phyloP scores from a whole-genome alignment of 1,284 basidiomycete genomes.

The Boletus semigastroideus region DNA sequence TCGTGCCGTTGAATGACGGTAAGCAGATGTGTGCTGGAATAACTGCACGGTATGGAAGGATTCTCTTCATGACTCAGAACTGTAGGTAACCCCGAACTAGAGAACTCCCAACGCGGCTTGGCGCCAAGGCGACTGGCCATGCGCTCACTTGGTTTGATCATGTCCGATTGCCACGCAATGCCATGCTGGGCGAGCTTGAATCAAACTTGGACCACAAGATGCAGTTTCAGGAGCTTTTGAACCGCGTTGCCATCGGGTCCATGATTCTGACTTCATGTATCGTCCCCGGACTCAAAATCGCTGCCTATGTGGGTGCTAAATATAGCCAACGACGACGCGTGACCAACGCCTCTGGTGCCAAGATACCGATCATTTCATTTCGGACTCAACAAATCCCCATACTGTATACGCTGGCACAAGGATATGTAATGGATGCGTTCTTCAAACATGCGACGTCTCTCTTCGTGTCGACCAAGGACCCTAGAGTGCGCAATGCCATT shows the following conservation, averaged over 20 bases:
- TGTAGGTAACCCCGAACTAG: neutral
- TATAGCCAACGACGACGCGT: neutral
- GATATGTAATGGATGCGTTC: neutral
- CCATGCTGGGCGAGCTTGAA: slow-evolving; percentile 1
- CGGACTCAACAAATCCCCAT: slow-evolving; percentile 1
- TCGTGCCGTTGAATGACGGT: slow-evolving; percentile 1
- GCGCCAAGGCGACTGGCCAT: neutral
- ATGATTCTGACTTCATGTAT: neutral
- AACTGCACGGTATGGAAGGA: neutral
- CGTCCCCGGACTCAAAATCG: neutral
- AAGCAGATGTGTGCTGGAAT: neutral
- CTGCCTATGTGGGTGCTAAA: neutral
- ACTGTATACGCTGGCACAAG: neutral
- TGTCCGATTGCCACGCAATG: neutral
- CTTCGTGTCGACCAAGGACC: neutral
- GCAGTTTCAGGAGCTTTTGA: slow-evolving; percentile 1
- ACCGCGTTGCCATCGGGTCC: neutral
- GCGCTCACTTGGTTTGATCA: slow-evolving; percentile 1
- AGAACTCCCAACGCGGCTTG: slow-evolving; percentile 1
- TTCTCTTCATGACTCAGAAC: neutral
- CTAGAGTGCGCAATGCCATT: neutral
- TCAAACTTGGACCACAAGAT: neutral
- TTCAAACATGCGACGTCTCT: neutral
- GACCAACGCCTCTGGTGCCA: neutral
- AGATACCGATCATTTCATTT: slow-evolving; percentile 1